These are phyloP conservation scores for Boletus patriciae DNA, from an alignment of 768 basidiomycete species.

Conservation along the genomic window DNA sequence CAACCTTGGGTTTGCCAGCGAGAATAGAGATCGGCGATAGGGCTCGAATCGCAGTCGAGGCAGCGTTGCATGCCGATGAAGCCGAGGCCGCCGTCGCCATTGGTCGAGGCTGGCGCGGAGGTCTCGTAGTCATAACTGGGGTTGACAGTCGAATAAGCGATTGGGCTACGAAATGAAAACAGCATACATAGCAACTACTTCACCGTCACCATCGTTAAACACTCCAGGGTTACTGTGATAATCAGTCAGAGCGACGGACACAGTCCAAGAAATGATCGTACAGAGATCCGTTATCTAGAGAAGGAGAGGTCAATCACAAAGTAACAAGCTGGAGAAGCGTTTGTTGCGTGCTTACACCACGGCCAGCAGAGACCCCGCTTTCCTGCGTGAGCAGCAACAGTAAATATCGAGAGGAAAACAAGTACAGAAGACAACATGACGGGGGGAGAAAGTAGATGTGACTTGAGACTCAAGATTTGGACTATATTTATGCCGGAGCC, in stretches of 20 bases:
- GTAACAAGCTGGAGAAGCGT: not conserved
- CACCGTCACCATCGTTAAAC: slow-evolving; percentile 33
- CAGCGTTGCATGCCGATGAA: slow-evolving; percentile 44
- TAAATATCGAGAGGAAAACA: slow-evolving; percentile 19
- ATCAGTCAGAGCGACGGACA: slow-evolving; percentile 1
- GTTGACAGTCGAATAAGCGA: not conserved
- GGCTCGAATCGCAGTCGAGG: slow-evolving; percentile 38
- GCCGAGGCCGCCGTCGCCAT: slow-evolving; percentile 37
- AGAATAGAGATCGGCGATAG: slow-evolving; percentile 30
- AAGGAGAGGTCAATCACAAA: not conserved
- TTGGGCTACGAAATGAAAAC: not conserved
- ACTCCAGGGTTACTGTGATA: slow-evolving; percentile 28
- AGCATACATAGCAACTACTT: slow-evolving; percentile 36
- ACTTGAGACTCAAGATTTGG: not conserved
- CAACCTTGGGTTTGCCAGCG: slow-evolving; percentile 36
- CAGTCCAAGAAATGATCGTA: slow-evolving; percentile 10
- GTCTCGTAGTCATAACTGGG: slow-evolving; percentile 41
- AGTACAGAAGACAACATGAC: slow-evolving; percentile 22
- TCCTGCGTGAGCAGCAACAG: slow-evolving; percentile 30
- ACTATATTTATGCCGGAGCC: too few species aligned
- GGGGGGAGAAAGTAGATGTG: not conserved
- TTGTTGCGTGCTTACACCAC: slow-evolving; percentile 26
- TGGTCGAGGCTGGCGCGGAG: slow-evolving; percentile 33
- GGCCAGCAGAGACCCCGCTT: slow-evolving; percentile 41
- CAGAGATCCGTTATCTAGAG: slow-evolving; percentile 32